Percentiles rank a stretch among this genome's conserved stretches.
Evolutionary conservation across 768 basidiomycete species (phyloP).

Genomic region (Podaxis pistillaris): DNA sequence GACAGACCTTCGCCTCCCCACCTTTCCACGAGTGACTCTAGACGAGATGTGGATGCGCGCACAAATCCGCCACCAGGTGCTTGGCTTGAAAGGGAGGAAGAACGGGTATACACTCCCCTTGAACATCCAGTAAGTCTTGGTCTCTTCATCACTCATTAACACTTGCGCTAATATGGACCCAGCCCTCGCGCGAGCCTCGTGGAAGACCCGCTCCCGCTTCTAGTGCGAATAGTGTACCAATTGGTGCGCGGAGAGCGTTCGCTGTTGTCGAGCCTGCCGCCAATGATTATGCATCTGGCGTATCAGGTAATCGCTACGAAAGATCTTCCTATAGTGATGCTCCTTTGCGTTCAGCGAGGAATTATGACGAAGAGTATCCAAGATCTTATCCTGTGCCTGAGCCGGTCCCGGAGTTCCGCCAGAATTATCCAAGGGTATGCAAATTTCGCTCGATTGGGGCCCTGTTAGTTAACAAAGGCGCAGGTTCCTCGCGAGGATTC

Average conservation of each 20-base stretch:
- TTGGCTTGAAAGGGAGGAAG: constrained; percentile 3
- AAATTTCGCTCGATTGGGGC: neutral
- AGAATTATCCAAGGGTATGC: constrained; percentile 3
- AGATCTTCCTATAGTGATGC: constrained; percentile 3
- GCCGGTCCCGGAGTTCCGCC: neutral
- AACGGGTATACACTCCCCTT: neutral
- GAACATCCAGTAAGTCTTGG: constrained; percentile 3
- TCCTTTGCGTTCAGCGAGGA: neutral
- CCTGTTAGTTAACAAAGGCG: neutral
- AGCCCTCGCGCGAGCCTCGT: constrained; percentile 1
- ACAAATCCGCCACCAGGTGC: neutral
- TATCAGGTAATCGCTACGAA: neutral
- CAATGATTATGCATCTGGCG: neutral
- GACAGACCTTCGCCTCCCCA: constrained; percentile 13
- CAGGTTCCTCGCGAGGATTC: neutral
- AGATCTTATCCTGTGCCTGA: constrained; percentile 10
- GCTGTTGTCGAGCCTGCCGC: neutral
- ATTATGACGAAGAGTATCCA: neutral
- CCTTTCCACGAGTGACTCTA: neutral
- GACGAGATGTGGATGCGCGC: neutral
- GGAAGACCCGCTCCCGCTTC: constrained; percentile 1
- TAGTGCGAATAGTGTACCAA: constrained; percentile 13
- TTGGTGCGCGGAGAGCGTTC: neutral
- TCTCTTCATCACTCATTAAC: neutral
- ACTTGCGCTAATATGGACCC: neutral